phyloP scores from a whole-genome alignment of 495 filamentous ascomycete genomes.

The Mytilinidion resinicola region DNA sequence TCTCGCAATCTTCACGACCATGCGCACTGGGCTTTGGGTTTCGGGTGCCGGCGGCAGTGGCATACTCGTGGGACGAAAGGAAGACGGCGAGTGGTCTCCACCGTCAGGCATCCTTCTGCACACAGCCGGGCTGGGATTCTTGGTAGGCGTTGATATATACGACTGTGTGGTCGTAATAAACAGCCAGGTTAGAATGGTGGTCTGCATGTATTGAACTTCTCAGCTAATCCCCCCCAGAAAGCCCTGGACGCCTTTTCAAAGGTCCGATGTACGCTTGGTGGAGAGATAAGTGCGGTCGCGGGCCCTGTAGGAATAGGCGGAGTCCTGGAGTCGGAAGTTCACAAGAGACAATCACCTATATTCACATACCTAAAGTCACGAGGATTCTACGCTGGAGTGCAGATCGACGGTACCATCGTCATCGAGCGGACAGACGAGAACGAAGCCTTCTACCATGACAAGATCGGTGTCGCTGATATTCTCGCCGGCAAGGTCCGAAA shows the following conservation, averaged over 20 bases:
- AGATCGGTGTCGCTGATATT: constrained; percentile 70
- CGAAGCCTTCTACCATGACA: constrained; percentile 73
- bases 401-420: constrained; percentile 76
- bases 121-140: constrained; percentile 78
- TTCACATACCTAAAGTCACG: constrained; percentile 86
- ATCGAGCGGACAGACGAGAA: constrained; percentile 86
- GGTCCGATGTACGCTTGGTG: constrained; percentile 68
- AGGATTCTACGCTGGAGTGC: constrained; percentile 75
- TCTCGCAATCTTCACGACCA: constrained; percentile 84
- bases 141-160: constrained; percentile 87
- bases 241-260: constrained; percentile 76
- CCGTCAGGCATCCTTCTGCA: constrained; percentile 84
- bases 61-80: constrained; percentile 69
- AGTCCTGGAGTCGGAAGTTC: constrained; percentile 65
- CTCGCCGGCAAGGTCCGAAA: constrained; percentile 70
- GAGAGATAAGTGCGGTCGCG: constrained; percentile 67
- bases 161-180: constrained; percentile 91
- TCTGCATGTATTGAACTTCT: too few relatives aligned
- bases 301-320: constrained; percentile 75
- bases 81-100: constrained; percentile 81
- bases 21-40: constrained; percentile 87
- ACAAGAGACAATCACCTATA: constrained; percentile 65
- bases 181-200: constrained; percentile 28
- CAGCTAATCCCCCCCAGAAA: constrained; percentile 41
- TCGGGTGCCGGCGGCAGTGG: constrained; percentile 83